Evolutionary conservation across 2,329 filamentous ascomycete species (phyloP).

Genomic region (Colletotrichum spinosum): DNA sequence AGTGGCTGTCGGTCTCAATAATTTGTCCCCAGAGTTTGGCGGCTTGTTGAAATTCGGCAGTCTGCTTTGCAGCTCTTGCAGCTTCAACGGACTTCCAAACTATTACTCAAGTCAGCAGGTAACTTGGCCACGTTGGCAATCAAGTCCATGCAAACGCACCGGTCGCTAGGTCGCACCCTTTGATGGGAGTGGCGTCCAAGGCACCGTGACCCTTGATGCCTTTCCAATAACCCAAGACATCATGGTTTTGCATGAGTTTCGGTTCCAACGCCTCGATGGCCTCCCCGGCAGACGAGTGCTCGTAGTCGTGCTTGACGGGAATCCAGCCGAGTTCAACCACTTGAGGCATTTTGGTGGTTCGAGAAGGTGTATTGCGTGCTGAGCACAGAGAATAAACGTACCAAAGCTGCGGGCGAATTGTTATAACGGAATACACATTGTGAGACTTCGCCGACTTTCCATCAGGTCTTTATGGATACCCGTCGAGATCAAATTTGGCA

Average conservation of each 20-base stretch:
- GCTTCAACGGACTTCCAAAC: conserved; percentile 13
- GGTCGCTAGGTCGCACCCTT: background rate
- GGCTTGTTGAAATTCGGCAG: background rate
- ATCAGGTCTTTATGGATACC: too few species aligned
- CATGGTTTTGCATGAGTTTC: background rate
- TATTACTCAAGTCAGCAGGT: background rate
- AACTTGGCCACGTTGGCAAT: background rate
- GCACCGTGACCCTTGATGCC: background rate
- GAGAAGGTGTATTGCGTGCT: background rate
- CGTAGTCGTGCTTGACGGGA: conserved; percentile 7
- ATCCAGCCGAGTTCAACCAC: conserved; percentile 17
- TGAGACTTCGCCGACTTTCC: too few species aligned
- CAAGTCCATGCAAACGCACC: background rate
- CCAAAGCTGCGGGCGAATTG: background rate
- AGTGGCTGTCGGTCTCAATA: conserved; percentile 1
- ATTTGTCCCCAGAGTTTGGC: conserved; percentile 3
- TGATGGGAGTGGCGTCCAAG: background rate
- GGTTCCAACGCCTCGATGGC: background rate
- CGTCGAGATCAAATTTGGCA: too few species aligned
- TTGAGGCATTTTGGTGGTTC: conserved; percentile 1
- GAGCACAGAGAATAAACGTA: background rate
- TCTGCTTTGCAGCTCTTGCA: background rate
- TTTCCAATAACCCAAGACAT: conserved; percentile 6
- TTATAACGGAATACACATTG: background rate
- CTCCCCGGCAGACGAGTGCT: background rate